phyloP scores from a whole-genome alignment of 2,329 filamentous ascomycete genomes.

The Talaromyces atroroseus region DNA sequence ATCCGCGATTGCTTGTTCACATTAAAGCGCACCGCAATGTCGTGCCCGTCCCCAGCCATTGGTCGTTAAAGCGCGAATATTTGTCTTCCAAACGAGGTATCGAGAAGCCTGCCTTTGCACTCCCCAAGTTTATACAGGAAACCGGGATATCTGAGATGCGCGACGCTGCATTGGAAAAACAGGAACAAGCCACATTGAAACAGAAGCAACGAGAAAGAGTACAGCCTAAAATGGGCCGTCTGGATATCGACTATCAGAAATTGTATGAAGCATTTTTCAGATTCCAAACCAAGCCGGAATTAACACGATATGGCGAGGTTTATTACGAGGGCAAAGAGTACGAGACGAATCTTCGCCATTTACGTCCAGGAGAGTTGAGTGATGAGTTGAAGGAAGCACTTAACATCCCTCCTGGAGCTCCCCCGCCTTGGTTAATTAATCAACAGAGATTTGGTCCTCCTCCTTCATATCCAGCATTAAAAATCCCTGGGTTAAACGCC shows the following conservation, averaged over 20 bases:
- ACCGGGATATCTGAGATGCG: conserved; percentile 98
- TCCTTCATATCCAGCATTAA: conserved; percentile 90
- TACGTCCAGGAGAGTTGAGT: conserved; percentile 82
- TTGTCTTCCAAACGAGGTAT: conserved; percentile 94
- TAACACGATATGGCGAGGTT: conserved; percentile 95
- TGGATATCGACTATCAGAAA: conserved; percentile 98
- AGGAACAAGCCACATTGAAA: conserved; percentile 84
- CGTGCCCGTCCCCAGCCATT: conserved; percentile 88
- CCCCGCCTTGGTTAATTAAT: conserved; percentile 95
- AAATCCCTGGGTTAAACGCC: conserved; percentile 89
- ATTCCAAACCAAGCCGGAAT: conserved; percentile 89
- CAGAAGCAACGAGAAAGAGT: conserved; percentile 94
- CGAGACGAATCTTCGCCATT: conserved; percentile 87
- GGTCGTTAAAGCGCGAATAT: conserved; percentile 95
- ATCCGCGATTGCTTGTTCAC: conserved; percentile 82
- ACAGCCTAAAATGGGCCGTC: conserved; percentile 89
- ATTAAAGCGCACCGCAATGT: conserved; percentile 95
- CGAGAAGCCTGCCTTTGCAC: conserved; percentile 85
- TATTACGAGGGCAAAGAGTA: conserved; percentile 99
- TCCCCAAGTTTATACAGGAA: conserved; percentile 95
- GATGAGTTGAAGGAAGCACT: conserved; percentile 88
- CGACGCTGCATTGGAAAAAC: conserved; percentile 91
- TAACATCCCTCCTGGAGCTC: conserved; percentile 86
- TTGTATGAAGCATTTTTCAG: conserved; percentile 98
- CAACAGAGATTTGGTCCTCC: conserved; percentile 91